These are phyloP conservation scores for Sclerotinia subarctica DNA, from an alignment of 2,329 filamentous ascomycete species.

Conservation along the genomic window DNA sequence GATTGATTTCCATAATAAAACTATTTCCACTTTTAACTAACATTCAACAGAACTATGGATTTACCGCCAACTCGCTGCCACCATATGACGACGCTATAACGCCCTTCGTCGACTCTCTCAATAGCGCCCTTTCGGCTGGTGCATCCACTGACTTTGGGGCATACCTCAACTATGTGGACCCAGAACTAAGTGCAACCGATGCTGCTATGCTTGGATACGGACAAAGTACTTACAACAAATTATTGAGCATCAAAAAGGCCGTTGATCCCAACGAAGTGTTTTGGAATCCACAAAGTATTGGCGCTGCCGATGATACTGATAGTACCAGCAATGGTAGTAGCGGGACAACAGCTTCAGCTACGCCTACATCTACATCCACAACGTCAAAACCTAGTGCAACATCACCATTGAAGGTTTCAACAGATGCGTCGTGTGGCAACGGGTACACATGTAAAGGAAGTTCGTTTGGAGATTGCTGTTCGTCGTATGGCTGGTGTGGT, in stretches of 20 bases:
- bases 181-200: conserved; percentile 7
- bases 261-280: conserved; percentile 21
- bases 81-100: conserved; percentile 16
- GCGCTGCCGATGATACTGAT: neutral
- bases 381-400: neutral
- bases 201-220: conserved; percentile 17
- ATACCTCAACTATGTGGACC: conserved; percentile 24
- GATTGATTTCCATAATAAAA: neutral
- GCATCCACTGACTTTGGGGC: conserved; percentile 24
- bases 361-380: neutral
- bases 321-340: neutral
- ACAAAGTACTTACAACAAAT: conserved; percentile 17
- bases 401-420: conserved; percentile 1
- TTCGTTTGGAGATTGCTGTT: conserved; percentile 14
- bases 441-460: neutral
- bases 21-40: neutral
- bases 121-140: conserved; percentile 24
- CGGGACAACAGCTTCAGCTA: neutral
- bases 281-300: conserved; percentile 25
- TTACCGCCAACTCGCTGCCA: conserved; percentile 11
- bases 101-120: conserved; percentile 20
- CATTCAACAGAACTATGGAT: conserved; percentile 20
- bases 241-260: conserved; percentile 16
- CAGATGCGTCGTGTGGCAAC: conserved; percentile 8
- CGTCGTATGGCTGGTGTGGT: conserved; percentile 7